Conservation (phyloP, 148 eudicot species). For the Camellia lanceoleosa region DNA sequence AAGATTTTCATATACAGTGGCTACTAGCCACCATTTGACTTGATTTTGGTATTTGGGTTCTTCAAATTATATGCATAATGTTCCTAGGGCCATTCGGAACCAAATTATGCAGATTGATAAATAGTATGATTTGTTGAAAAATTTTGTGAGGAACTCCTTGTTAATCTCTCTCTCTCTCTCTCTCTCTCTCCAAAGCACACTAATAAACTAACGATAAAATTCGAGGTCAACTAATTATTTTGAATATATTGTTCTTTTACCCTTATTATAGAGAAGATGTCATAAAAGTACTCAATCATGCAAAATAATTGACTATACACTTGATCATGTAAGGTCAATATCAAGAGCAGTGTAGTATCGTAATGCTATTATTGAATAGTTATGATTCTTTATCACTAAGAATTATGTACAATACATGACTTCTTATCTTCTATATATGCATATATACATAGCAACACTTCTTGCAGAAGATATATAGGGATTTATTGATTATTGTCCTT, state of each 20-base stretch:
- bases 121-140: too few relatives aligned
- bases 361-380: too few relatives aligned
- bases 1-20: neutral
- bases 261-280: neutral
- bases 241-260: neutral
- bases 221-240: constrained; percentile 6
- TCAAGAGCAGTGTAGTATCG: neutral
- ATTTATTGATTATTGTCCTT: neutral
- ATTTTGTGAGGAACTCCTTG: too few relatives aligned
- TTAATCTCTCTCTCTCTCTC: neutral
- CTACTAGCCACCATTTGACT: neutral
- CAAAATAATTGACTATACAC: neutral
- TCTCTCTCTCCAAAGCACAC: neutral
- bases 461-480: too few relatives aligned
- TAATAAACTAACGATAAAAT: neutral
- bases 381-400: too few relatives aligned
- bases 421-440: neutral
- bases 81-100: neutral
- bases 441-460: neutral
- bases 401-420: neutral
- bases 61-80: neutral
- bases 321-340: constrained; percentile 8
- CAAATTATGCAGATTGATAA: neutral
- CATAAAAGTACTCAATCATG: too few relatives aligned
- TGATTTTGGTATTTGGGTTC: neutral